Percentiles rank a stretch among this genome's conserved stretches.
Evolutionary conservation across 257 asterid species (phyloP).

Genomic region (Przewalskia tangutica): DNA sequence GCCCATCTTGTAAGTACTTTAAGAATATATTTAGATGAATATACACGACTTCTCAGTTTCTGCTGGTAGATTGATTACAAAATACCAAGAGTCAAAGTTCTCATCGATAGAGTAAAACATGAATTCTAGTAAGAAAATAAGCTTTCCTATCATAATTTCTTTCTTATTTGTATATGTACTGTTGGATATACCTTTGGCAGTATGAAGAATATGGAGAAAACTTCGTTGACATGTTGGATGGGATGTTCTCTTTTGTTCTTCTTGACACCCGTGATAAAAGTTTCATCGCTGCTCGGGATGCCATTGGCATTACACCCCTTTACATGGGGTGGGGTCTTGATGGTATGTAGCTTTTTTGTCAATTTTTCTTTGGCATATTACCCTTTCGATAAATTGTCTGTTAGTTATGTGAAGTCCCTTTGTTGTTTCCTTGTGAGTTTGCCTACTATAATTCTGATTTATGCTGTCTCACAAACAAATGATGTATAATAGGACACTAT

Average conservation of each 20-base stretch:
- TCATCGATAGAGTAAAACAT: neutral
- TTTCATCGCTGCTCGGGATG: slow-evolving; percentile 99
- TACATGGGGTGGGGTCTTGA: slow-evolving; percentile 99
- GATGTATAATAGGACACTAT: neutral
- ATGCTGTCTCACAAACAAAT: neutral
- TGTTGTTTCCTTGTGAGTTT: neutral
- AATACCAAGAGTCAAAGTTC: neutral
- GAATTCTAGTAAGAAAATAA: neutral
- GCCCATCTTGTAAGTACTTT: slow-evolving; percentile 82
- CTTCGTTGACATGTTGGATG: slow-evolving; percentile 89
- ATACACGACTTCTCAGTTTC: neutral
- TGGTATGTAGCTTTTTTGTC: slow-evolving; percentile 37
- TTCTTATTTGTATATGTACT: neutral
- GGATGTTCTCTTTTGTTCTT: slow-evolving; percentile 98
- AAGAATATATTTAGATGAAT: neutral
- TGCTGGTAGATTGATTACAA: neutral
- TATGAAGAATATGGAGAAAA: slow-evolving; percentile 98
- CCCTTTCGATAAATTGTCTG: neutral
- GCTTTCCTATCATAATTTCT: neutral
- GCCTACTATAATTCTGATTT: neutral
- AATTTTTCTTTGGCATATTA: neutral
- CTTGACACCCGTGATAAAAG: slow-evolving; percentile 93
- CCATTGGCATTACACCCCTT: slow-evolving; percentile 97
- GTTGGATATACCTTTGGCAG: slow-evolving; percentile 24
- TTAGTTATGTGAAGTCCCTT: neutral